Conservation (phyloP, 129 eudicot species). For the Arctium lappa region DNA sequence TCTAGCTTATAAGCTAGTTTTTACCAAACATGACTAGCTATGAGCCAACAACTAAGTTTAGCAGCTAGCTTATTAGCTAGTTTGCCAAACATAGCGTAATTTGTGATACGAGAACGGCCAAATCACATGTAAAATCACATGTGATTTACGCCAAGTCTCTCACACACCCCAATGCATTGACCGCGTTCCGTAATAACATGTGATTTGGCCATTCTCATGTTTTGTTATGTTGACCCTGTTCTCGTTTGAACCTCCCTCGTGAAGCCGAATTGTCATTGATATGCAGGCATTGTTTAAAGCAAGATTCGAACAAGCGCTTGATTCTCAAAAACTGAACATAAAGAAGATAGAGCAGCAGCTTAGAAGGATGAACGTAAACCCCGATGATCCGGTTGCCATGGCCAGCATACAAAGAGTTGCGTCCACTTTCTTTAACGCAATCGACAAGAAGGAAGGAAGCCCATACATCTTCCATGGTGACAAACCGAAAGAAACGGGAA, state of each 20-base stretch:
- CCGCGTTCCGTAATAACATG: background rate
- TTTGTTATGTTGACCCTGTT: background rate
- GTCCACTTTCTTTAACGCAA: constrained; percentile 88
- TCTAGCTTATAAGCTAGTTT: background rate
- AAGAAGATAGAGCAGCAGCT: constrained; percentile 87
- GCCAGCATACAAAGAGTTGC: constrained; percentile 98
- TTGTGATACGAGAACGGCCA: no score
- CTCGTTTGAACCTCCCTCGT: background rate
- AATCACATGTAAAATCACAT: no score
- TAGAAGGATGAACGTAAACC: constrained; percentile 81
- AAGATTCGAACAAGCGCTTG: constrained; percentile 96
- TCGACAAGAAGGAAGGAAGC: constrained; percentile 82
- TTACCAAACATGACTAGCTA: background rate
- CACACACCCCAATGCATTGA: no score
- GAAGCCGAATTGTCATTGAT: constrained; percentile 14
- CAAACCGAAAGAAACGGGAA: constrained; percentile 16
- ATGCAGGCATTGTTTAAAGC: constrained; percentile 96
- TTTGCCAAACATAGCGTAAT: background rate
- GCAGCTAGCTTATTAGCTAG: background rate
- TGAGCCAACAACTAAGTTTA: no score
- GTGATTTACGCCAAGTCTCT: no score
- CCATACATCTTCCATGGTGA: constrained; percentile 79
- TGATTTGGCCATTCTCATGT: background rate
- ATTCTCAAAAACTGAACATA: constrained; percentile 87
- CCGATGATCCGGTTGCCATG: constrained; percentile 96